Conservation (phyloP, 345 rosid species). For the Melastoma malabathricum region DNA sequence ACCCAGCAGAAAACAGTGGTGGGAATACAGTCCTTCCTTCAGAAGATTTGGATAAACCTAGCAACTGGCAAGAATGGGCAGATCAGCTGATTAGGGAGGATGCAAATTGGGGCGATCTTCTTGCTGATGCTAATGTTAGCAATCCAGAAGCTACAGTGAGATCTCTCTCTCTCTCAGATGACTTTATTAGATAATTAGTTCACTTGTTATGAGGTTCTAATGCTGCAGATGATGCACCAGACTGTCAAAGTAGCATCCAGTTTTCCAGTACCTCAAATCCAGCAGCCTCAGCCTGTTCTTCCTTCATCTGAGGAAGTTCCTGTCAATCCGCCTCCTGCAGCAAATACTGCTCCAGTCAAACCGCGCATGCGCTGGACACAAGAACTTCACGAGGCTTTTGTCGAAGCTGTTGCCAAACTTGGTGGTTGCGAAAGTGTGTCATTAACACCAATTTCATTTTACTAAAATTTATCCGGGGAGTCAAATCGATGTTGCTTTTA, state of each 20-base stretch:
- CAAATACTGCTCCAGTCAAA: conserved; percentile 50
- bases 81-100: conserved; percentile 74
- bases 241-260: conserved; percentile 24
- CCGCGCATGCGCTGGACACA: conserved; percentile 95
- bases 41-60: conserved; percentile 34
- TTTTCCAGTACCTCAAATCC: conserved; percentile 26
- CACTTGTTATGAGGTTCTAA: conserved; percentile 10
- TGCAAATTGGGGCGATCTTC: conserved; percentile 53
- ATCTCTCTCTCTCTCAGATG: not conserved
- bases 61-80: conserved; percentile 78
- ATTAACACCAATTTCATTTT: not conserved
- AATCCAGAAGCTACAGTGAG: conserved; percentile 57
- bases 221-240: conserved; percentile 45
- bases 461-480: not conserved
- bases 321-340: conserved; percentile 32
- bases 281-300: conserved; percentile 31
- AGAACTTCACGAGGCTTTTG: conserved; percentile 83
- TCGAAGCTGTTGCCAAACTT: conserved; percentile 73
- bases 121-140: conserved; percentile 26
- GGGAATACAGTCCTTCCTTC: conserved; percentile 28
- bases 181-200: conserved; percentile 9
- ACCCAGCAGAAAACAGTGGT: conserved; percentile 38
- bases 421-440: conserved; percentile 75
- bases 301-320: conserved; percentile 41
- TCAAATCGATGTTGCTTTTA: not conserved